A percentile compares a stretch with the other conserved stretches of the same genome.
These are phyloP conservation scores for Parascedosporium putredinis DNA, from an alignment of 2,329 filamentous ascomycete genomes.

Conservation along the genomic window DNA sequence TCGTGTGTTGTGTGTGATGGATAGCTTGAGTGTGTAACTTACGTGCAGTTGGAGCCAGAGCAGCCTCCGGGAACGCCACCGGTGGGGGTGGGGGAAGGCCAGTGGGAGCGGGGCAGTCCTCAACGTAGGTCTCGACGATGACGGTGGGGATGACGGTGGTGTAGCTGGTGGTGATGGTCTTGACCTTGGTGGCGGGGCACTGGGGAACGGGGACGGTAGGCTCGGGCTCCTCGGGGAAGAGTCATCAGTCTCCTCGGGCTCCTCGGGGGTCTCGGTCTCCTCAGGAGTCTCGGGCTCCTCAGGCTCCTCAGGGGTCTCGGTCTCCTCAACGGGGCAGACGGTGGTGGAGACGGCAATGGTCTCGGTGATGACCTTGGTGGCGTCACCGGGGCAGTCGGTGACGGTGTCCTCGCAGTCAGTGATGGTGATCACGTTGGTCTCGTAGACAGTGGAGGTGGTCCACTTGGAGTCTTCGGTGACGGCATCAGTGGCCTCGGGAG, in stretches of 20 bases:
- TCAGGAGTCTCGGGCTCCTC: too few species aligned
- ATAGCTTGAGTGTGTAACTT: slow-evolving; percentile 12
- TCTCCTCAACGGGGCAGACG: slow-evolving; percentile 24
- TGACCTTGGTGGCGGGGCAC: slow-evolving; percentile 29
- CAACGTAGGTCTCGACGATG: slow-evolving; percentile 30
- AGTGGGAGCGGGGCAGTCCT: slow-evolving; percentile 29
- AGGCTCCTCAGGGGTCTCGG: slow-evolving; percentile 12
- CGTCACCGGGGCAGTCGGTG: slow-evolving; percentile 47
- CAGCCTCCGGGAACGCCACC: slow-evolving; percentile 25
- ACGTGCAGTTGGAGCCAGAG: slow-evolving; percentile 24
- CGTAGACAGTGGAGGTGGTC: slow-evolving; percentile 41
- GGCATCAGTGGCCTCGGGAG: slow-evolving; percentile 17
- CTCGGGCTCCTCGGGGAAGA: slow-evolving; percentile 12
- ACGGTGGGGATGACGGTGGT: slow-evolving; percentile 45
- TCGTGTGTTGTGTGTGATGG: background rate
- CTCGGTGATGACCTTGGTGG: slow-evolving; percentile 25
- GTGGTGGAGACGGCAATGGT: slow-evolving; percentile 28
- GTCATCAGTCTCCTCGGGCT: slow-evolving; percentile 7
- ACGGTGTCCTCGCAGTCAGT: slow-evolving; percentile 50
- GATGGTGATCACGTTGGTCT: slow-evolving; percentile 49
- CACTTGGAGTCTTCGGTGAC: slow-evolving; percentile 38
- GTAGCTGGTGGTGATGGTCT: slow-evolving; percentile 44
- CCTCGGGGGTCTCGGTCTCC: slow-evolving; percentile 13
- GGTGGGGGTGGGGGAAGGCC: slow-evolving; percentile 18
- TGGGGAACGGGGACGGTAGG: slow-evolving; percentile 15